These are phyloP conservation scores for Arabidopsis lyrata DNA, from an alignment of 441 rosid species.

Conservation along the genomic window DNA sequence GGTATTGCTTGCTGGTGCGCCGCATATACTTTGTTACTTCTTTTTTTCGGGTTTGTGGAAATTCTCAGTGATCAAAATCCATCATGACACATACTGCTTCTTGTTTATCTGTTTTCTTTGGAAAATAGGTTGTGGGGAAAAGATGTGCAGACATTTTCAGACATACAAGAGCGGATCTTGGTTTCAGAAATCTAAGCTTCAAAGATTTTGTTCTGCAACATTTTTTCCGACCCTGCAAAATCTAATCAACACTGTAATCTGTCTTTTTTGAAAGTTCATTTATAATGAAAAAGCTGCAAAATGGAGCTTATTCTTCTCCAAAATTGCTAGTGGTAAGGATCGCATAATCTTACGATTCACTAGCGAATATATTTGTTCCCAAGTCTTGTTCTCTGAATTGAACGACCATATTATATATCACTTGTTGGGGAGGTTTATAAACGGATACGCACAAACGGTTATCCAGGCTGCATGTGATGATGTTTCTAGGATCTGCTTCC, in stretches of 20 bases:
- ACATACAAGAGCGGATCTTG: slow-evolving; percentile 59
- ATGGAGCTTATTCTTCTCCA: slow-evolving; percentile 3
- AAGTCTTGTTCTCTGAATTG: not conserved
- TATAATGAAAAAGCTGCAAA: slow-evolving; percentile 4
- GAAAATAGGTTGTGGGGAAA: slow-evolving; percentile 78
- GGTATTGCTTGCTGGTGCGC: slow-evolving; percentile 86
- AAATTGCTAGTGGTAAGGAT: not conserved
- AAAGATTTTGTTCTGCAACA: slow-evolving; percentile 9
- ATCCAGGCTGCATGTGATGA: not conserved
- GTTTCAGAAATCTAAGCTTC: slow-evolving; percentile 38
- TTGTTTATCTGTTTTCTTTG: slow-evolving; percentile 14
- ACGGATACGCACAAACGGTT: not conserved
- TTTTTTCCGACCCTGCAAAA: not conserved
- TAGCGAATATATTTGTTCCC: not conserved
- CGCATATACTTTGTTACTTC: not conserved
- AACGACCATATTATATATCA: not conserved
- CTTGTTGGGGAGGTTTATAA: not conserved
- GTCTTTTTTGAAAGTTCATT: not conserved
- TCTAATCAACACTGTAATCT: not conserved
- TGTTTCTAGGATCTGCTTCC: not conserved
- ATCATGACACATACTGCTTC: slow-evolving; percentile 15
- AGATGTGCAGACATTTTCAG: slow-evolving; percentile 72
- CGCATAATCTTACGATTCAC: not conserved
- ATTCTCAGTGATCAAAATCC: slow-evolving; percentile 16
- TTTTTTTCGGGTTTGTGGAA: not conserved